phyloP scores from a whole-genome alignment of 1,284 basidiomycete species.

The Ustilago tritici region DNA sequence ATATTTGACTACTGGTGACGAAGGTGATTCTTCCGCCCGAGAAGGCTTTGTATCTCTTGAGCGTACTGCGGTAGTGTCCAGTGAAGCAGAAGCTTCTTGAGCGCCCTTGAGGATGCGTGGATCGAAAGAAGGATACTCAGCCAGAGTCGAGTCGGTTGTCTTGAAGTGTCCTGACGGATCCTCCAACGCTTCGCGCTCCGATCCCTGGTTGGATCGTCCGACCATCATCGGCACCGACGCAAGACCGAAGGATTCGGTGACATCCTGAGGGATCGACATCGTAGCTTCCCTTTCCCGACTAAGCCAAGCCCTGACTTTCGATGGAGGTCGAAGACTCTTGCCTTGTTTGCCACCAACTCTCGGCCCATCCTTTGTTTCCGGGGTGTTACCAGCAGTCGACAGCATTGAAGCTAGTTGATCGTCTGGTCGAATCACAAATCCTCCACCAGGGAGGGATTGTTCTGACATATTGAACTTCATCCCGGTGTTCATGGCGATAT shows the following conservation, averaged over 20 bases:
- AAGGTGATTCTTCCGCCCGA: neutral
- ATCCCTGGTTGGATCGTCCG: slow-evolving; percentile 9
- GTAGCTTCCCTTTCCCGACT: slow-evolving; percentile 36
- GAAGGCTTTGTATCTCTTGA: neutral
- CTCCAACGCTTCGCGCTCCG: slow-evolving; percentile 5
- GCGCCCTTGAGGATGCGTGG: slow-evolving; percentile 12
- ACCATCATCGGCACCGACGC: slow-evolving; percentile 23
- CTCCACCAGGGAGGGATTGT: slow-evolving; percentile 23
- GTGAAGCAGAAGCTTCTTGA: neutral
- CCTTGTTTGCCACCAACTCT: neutral
- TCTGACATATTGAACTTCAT: slow-evolving; percentile 39
- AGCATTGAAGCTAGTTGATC: slow-evolving; percentile 24
- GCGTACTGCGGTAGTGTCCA: neutral
- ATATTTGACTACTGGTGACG: slow-evolving; percentile 21
- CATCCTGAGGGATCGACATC: slow-evolving; percentile 44
- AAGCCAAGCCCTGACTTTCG: slow-evolving; percentile 3
- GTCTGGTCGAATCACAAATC: slow-evolving; percentile 36
- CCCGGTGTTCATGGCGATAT: slow-evolving; percentile 18
- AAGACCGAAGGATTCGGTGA: slow-evolving; percentile 42
- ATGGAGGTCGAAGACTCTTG: slow-evolving; percentile 3
- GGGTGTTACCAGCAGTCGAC: slow-evolving; percentile 20
- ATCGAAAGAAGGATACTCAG: slow-evolving; percentile 34
- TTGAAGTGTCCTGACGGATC: slow-evolving; percentile 2
- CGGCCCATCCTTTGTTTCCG: slow-evolving; percentile 19
- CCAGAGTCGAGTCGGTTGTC: slow-evolving; percentile 19